Conservation (phyloP, 2,329 filamentous ascomycete genomes). For the Colletotrichum tropicale region DNA sequence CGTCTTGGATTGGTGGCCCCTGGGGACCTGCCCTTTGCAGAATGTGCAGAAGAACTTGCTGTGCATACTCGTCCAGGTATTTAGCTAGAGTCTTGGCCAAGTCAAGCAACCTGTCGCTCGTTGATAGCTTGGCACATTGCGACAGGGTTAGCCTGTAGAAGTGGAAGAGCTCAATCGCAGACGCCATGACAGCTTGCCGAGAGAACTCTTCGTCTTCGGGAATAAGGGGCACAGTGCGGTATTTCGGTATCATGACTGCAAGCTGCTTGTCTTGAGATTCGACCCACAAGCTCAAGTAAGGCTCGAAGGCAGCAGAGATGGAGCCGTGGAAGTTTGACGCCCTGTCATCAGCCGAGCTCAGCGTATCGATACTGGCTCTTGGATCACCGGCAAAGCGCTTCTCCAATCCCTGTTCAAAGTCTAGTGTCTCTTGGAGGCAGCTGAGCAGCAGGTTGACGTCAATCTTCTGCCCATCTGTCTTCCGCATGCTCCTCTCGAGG, state of each 20-base stretch:
- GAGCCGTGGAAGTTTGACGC: conserved; percentile 82
- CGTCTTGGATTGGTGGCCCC: conserved; percentile 69
- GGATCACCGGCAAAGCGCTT: conserved; percentile 76
- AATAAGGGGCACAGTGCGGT: conserved; percentile 81
- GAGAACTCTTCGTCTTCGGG: conserved; percentile 91
- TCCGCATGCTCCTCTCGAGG: conserved; percentile 83
- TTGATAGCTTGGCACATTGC: conserved; percentile 95
- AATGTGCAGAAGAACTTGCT: conserved; percentile 84
- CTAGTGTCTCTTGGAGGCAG: conserved; percentile 92
- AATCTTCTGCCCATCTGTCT: conserved; percentile 75
- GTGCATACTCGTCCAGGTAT: conserved; percentile 93
- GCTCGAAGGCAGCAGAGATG: conserved; percentile 96
- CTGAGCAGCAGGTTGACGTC: conserved; percentile 89
- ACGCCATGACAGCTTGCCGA: conserved; percentile 85
- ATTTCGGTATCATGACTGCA: conserved; percentile 82
- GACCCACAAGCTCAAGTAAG: conserved; percentile 96
- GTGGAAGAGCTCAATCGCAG: conserved; percentile 95
- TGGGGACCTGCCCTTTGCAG: conserved; percentile 60
- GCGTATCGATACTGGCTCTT: conserved; percentile 86
- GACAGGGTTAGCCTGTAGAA: conserved; percentile 93
- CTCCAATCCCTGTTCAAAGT: conserved; percentile 94
- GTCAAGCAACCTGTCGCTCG: conserved; percentile 84
- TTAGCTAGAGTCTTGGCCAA: conserved; percentile 85
- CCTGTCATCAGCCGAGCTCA: conserved; percentile 79
- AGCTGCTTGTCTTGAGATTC: conserved; percentile 93